Base-by-base conservation (phyloP, 345 rosid genomes). In the Dovyalis caffra region DNA sequence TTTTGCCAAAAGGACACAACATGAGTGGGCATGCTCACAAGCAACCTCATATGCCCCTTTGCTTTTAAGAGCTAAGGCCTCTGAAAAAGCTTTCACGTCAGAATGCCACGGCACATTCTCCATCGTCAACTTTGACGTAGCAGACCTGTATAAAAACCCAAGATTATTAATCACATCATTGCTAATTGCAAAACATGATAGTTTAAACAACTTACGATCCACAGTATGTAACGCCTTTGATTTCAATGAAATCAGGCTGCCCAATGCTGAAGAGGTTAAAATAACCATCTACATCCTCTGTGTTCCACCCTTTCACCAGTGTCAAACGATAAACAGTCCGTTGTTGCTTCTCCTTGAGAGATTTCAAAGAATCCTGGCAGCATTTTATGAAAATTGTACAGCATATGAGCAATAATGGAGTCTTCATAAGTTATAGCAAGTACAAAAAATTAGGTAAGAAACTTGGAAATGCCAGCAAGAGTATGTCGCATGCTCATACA, bases 101-200 rank as follows among this genome's bases (percentile, higher is more conserved):
- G 93, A 64, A 75, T 93, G 99, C 98, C 99, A 95, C 0, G 97
- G 99, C 32, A 93, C 97, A 83, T 95, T 95, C 84, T 93, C 97
- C 99, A 93, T 95, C 5, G 96, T 93, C 88, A 95, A 77, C 83
- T 93, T 95, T 75, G 99, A 95, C 45, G 98, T 91, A 29, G 98
- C 91, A 74, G 99, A 86, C 67, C 99, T 95, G 83, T 40, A 40
- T 8, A 23, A 33, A 32, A 37, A 62, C 51, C 4, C 5, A 47
- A 2, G 20, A 10, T 37, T 6, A 18, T 2, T 20, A 23, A 60
- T 32, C 18, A 38, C 25, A 25, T n/a, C 49, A 31, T 28, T 34
- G 37, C 16, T 20, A 12, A 49, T 16, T 6, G 66, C 28, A 47
- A 40, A 71, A 77, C 58, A 15, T 21, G 69, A 79, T 35, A 11